A percentile compares a stretch with the other conserved stretches of the same genome.
phyloP scores from a whole-genome alignment of 2,329 filamentous ascomycete genomes.

The Celoporthe dispersa region DNA sequence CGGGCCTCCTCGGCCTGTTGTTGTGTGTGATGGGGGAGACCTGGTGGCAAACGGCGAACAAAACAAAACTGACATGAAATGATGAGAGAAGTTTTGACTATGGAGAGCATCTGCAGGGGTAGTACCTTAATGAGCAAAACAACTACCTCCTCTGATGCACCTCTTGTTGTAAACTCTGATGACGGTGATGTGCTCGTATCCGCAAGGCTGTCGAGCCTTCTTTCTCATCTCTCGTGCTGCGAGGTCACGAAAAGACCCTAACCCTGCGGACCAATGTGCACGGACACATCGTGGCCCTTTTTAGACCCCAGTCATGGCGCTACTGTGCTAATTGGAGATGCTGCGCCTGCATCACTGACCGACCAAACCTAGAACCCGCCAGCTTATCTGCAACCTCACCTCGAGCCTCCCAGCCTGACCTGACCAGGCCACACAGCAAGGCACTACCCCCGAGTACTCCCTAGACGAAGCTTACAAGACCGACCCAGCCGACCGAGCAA shows the following conservation, averaged over 20 bases:
- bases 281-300: background rate
- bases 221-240: too few species aligned
- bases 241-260: background rate
- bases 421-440: background rate
- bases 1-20: background rate
- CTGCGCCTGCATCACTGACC: background rate
- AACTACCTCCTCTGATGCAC: background rate
- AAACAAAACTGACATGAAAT: slow-evolving; percentile 2
- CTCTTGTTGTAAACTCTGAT: background rate
- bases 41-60: background rate
- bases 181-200: background rate
- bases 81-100: slow-evolving; percentile 5
- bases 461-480: background rate
- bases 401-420: background rate
- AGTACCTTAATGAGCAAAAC: background rate
- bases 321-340: background rate
- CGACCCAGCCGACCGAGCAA: background rate
- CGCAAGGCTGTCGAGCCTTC: background rate
- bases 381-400: background rate
- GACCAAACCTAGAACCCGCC: slow-evolving; percentile 6
- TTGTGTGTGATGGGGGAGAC: background rate
- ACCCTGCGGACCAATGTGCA: background rate
- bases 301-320: background rate
- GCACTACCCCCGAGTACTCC: background rate
- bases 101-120: background rate